phyloP scores from a whole-genome alignment of 1,139 yeast species.

The Hyphopichia khmerensis region DNA sequence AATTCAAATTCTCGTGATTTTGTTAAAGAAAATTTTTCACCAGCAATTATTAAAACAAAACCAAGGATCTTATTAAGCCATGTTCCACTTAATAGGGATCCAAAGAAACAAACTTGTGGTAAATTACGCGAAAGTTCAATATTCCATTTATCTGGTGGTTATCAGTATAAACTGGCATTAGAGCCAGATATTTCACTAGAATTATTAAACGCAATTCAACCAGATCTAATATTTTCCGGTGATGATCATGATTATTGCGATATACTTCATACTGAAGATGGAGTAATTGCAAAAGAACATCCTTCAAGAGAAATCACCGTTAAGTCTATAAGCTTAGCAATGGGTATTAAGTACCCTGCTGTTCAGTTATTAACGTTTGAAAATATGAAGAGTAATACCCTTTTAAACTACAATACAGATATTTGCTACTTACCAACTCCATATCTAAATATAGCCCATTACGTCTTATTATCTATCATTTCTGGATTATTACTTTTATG shows the following conservation, averaged over 20 bases:
- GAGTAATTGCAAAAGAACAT: slow-evolving; percentile 8
- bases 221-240: slow-evolving; percentile 77
- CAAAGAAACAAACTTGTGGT: slow-evolving; percentile 38
- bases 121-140: slow-evolving; percentile 37
- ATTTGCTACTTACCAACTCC: slow-evolving; percentile 53
- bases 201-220: slow-evolving; percentile 57
- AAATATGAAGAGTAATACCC: slow-evolving; percentile 13
- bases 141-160: slow-evolving; percentile 35
- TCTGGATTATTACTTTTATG: slow-evolving; percentile 28
- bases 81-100: slow-evolving; percentile 49
- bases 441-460: slow-evolving; percentile 40
- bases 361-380: slow-evolving; percentile 46
- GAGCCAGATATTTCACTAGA: slow-evolving; percentile 56
- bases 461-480: slow-evolving; percentile 36
- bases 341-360: slow-evolving; percentile 56
- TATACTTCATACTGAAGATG: slow-evolving; percentile 29
- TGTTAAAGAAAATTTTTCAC: slow-evolving; percentile 17
- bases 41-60: slow-evolving; percentile 11
- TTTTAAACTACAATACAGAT: slow-evolving; percentile 29
- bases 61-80: slow-evolving; percentile 47
- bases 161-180: slow-evolving; percentile 54
- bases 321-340: slow-evolving; percentile 59
- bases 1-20: slow-evolving; percentile 29
- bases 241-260: slow-evolving; percentile 83
- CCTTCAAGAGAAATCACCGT: slow-evolving; percentile 46